phyloP scores from a whole-genome alignment of 441 rosid species.

The Hypseocharis bilobata region DNA sequence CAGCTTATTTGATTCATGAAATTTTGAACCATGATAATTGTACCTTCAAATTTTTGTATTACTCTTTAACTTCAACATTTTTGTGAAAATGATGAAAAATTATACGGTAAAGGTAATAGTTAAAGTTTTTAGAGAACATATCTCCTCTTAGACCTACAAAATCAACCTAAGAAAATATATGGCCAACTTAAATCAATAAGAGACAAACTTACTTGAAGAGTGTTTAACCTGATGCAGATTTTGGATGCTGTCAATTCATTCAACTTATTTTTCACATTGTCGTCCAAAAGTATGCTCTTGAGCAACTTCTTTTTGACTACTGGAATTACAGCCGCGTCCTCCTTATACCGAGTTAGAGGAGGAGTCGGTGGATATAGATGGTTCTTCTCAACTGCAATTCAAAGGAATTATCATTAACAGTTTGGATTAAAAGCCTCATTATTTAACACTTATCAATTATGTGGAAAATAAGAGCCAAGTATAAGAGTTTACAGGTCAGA shows the following conservation, averaged over 20 bases:
- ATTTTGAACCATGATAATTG: neutral
- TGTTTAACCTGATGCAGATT: constrained; percentile 81
- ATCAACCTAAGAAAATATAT: neutral
- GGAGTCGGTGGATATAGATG: constrained; percentile 73
- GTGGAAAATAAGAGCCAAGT: neutral
- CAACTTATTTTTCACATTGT: constrained; percentile 42
- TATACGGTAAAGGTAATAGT: neutral
- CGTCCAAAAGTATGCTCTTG: constrained; percentile 43
- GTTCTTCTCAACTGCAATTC: constrained; percentile 67
- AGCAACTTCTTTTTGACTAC: constrained; percentile 58
- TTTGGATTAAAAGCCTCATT: constrained; percentile 10
- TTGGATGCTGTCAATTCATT: constrained; percentile 63
- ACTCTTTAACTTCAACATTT: no score
- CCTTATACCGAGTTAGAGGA: constrained; percentile 88
- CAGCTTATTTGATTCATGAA: neutral
- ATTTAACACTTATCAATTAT: neutral
- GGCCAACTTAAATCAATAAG: constrained; percentile 6
- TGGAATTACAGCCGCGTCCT: constrained; percentile 47
- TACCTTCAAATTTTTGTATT: no score
- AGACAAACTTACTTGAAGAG: constrained; percentile 61
- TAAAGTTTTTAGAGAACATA: neutral
- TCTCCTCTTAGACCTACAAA: constrained; percentile 3
- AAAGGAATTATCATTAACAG: constrained; percentile 22
- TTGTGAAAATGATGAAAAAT: no score
- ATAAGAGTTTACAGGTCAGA: neutral